Evolutionary conservation across 139 green algal species (phyloP), one percentile per base, ranked within the genome.

Genomic region (Pseudopediastrum boryanum): DNA sequence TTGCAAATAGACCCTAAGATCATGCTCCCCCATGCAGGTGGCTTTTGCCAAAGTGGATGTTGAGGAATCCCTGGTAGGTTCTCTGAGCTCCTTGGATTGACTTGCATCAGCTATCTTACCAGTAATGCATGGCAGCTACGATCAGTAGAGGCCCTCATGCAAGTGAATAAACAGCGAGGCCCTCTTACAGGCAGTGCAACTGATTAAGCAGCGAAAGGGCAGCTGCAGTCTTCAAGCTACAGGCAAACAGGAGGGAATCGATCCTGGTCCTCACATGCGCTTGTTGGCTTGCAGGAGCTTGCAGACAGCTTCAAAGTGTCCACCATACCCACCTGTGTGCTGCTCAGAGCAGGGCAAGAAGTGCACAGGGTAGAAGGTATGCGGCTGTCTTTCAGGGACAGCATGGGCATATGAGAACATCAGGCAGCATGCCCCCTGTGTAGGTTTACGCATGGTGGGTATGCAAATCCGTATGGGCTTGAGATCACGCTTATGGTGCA

Each of bases 1-100:
- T 66, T 1, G 23, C n/a, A 9, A 41, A 41, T 9, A 7, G 13
- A 12, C 23, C 25, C 21, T 41, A 2, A 42, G 13, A 66, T 8
- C n/a, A 4, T 66, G 6, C 4, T 19, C 12, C 5, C 25, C n/a
- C 7, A 41, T 21, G 67, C 67, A 62, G 71, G 54, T 78, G 19
- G n/a, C 13, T 19, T 78, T 78, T 51, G 31, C 10, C 23, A 61
- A 70, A 27, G 41, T 41, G 35, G 56, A 78, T 43, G 54, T 70
- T 19, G 71, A 78, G 36, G 71, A 78, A 16, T 54, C 71, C 38
- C 54, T 78, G 25, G 43, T 74, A 29, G 58, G 66, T 29, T 54
- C 25, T 50, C n/a, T 29, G 3, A 41, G n/a, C 36, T 21, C 7
- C 23, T 31, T 2, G 43, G 63, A 4, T 13, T 3, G 12, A 8